Conservation (phyloP, 2,329 filamentous ascomycete genomes). For the Biscogniauxia sp. region DNA sequence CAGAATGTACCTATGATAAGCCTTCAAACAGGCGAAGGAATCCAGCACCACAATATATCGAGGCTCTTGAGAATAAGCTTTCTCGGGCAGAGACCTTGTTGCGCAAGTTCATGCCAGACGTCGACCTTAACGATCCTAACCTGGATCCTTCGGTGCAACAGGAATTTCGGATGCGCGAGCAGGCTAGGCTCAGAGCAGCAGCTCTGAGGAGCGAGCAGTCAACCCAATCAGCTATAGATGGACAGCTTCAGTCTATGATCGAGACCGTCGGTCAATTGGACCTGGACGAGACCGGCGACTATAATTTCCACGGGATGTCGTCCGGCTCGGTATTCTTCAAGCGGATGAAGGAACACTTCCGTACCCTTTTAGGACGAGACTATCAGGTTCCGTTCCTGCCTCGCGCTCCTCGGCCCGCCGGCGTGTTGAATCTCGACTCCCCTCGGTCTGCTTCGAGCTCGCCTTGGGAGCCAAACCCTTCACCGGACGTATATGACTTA, state of each 20-base stretch:
- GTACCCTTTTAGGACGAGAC: conserved; percentile 67
- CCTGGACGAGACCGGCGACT: conserved; percentile 84
- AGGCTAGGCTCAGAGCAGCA: conserved; percentile 45
- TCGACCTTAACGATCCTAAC: conserved; percentile 80
- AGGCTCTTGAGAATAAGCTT: conserved; percentile 78
- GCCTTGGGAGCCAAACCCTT: conserved; percentile 52
- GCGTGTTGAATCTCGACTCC: conserved; percentile 63
- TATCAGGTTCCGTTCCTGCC: conserved; percentile 59
- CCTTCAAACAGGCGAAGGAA: conserved; percentile 89
- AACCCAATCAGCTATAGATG: conserved; percentile 48
- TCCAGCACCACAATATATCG: conserved; percentile 88
- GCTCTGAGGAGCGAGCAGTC: conserved; percentile 39
- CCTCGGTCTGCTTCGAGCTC: conserved; percentile 64
- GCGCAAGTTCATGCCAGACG: conserved; percentile 75
- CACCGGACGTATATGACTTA: conserved; percentile 61
- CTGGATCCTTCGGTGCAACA: conserved; percentile 76
- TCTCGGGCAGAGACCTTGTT: conserved; percentile 80
- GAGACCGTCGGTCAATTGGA: conserved; percentile 88
- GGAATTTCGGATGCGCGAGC: conserved; percentile 58
- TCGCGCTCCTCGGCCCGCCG: conserved; percentile 46
- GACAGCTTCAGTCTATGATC: conserved; percentile 88
- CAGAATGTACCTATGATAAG: conserved; percentile 94
- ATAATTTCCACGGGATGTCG: conserved; percentile 93
- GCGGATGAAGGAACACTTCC: conserved; percentile 84
- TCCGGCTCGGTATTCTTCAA: conserved; percentile 87